These are phyloP conservation scores for Cantharellus anzutake DNA, from an alignment of 768 basidiomycete genomes.

Conservation along the genomic window DNA sequence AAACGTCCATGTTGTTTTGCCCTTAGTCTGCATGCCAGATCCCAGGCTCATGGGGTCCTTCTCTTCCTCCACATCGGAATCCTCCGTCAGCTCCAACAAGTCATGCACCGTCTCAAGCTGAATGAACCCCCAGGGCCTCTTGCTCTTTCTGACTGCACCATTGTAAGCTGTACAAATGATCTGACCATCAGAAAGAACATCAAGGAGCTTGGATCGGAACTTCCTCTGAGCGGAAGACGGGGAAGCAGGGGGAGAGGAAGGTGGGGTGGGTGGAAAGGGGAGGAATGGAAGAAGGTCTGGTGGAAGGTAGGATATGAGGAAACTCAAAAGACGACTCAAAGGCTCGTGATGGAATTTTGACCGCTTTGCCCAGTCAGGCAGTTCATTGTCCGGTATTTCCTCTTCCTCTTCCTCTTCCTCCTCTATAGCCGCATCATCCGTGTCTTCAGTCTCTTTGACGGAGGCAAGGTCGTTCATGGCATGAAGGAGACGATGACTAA, in stretches of 20 bases:
- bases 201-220: slow-evolving; percentile 26
- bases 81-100: slow-evolving; percentile 43
- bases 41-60: slow-evolving; percentile 9
- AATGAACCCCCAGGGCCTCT: slow-evolving; percentile 79
- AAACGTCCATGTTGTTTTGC: slow-evolving; percentile 57
- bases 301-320: slow-evolving; percentile 44
- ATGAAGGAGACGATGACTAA: slow-evolving; percentile 40
- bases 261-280: slow-evolving; percentile 13
- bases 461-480: slow-evolving; percentile 32
- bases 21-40: slow-evolving; percentile 24
- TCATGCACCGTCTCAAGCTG: slow-evolving; percentile 62
- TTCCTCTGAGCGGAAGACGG: neutral
- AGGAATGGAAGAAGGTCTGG: slow-evolving; percentile 26
- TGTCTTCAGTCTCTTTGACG: slow-evolving; percentile 24
- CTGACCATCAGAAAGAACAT: slow-evolving; percentile 52
- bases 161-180: slow-evolving; percentile 71
- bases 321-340: slow-evolving; percentile 42
- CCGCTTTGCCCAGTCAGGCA: slow-evolving; percentile 63
- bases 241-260: neutral
- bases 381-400: slow-evolving; percentile 44
- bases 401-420: slow-evolving; percentile 20
- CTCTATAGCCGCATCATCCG: slow-evolving; percentile 9
- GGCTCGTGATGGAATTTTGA: slow-evolving; percentile 33
- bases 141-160: slow-evolving; percentile 55
- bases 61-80: slow-evolving; percentile 16